Evolutionary conservation across 768 basidiomycete species (phyloP).

Genomic region (Collybia sordida): DNA sequence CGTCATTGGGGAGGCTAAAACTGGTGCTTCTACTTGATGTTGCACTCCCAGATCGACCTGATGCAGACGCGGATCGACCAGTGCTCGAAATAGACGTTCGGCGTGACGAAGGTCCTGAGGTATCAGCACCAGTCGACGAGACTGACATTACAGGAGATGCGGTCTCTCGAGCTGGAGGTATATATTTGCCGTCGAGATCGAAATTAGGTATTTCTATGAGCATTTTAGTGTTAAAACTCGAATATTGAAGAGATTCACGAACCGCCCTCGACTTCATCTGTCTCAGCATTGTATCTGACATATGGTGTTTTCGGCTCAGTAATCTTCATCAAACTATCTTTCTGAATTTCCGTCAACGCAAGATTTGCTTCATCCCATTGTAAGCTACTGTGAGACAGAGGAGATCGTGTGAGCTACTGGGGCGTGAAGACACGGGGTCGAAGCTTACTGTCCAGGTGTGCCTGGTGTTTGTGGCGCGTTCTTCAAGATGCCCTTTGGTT

Average conservation of each 20-base stretch:
- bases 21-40: constrained; percentile 79
- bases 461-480: constrained; percentile 58
- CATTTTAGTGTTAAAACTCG: not conserved
- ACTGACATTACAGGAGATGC: constrained; percentile 39
- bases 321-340: constrained; percentile 98
- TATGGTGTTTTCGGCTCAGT: constrained; percentile 97
- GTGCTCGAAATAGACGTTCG: constrained; percentile 72
- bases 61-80: constrained; percentile 49
- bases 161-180: constrained; percentile 27
- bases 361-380: constrained; percentile 97
- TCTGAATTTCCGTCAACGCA: constrained; percentile 88
- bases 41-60: constrained; percentile 60
- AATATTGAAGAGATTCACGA: constrained; percentile 20
- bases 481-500: constrained; percentile 90
- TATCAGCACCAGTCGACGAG: constrained; percentile 61
- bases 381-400: constrained; percentile 49
- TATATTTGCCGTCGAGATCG: constrained; percentile 50
- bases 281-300: constrained; percentile 86
- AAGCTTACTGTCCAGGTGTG: constrained; percentile 44
- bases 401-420: constrained; percentile 7
- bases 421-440: not conserved
- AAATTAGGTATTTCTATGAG: constrained; percentile 79
- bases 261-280: constrained; percentile 87
- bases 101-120: constrained; percentile 70
- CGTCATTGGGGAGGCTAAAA: constrained; percentile 76